Conservation (phyloP, 306 rosid species). For the Hylodesmum podocarpum region DNA sequence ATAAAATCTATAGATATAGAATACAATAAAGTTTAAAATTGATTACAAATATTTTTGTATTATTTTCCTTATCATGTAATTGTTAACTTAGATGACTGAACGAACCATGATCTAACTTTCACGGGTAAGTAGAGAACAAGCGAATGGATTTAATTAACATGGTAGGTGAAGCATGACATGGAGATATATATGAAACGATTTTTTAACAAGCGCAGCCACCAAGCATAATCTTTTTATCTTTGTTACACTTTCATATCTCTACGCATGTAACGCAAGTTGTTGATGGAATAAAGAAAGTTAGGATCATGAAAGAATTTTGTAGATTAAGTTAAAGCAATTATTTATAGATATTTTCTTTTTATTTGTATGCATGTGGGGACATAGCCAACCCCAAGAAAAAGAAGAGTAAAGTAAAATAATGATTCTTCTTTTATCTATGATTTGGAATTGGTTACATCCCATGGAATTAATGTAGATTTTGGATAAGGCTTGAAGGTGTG, state of each 20-base stretch:
- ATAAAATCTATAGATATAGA: too few relatives aligned
- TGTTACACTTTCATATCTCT: slow-evolving; percentile 33
- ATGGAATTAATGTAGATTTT: slow-evolving; percentile 33
- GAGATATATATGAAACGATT: slow-evolving; percentile 3
- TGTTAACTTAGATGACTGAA: slow-evolving; percentile 3
- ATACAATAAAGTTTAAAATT: too few relatives aligned
- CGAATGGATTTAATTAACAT: slow-evolving; percentile 18
- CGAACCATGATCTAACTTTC: slow-evolving; percentile 33
- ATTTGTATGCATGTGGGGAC: slow-evolving; percentile 40
- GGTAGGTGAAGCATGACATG: slow-evolving; percentile 36
- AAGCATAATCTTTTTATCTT: not conserved
- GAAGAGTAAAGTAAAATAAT: slow-evolving; percentile 29
- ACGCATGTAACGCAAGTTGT: slow-evolving; percentile 63
- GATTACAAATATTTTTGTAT: not conserved
- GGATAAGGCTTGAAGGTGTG: slow-evolving; percentile 69
- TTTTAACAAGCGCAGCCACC: not conserved
- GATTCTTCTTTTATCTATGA: slow-evolving; percentile 22
- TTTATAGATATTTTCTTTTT: not conserved
- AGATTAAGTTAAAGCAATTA: slow-evolving; percentile 30
- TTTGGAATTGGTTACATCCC: not conserved
- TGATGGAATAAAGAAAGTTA: slow-evolving; percentile 33
- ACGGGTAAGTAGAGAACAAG: slow-evolving; percentile 30
- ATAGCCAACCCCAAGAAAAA: not conserved
- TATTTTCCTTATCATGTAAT: not conserved
- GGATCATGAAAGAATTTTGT: slow-evolving; percentile 35